phyloP scores from a whole-genome alignment of 768 basidiomycete species.

The Daedalea quercina region DNA sequence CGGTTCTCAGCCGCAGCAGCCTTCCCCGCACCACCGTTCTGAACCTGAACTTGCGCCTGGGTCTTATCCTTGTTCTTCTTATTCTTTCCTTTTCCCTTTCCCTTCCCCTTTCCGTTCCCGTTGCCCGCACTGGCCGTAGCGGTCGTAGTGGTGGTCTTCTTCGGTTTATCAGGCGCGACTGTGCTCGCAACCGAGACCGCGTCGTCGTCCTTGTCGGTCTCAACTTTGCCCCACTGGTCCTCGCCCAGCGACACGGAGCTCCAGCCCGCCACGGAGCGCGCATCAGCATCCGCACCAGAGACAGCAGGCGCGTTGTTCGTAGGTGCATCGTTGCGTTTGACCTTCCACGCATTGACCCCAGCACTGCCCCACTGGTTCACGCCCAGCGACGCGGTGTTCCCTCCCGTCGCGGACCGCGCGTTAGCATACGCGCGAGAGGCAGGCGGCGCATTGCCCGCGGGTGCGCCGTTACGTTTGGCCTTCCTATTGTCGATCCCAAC shows the following conservation, averaged over 20 bases:
- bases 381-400: background rate
- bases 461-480: too few species aligned
- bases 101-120: background rate
- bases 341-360: too few species aligned
- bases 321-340: too few species aligned
- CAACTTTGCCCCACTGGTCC: background rate
- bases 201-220: background rate
- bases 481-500: background rate
- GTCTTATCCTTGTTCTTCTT: background rate
- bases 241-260: background rate
- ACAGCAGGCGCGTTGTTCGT: too few species aligned
- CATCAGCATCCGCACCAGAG: too few species aligned
- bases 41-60: background rate
- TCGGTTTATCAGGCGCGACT: conserved; percentile 3
- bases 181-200: conserved; percentile 1
- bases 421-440: too few species aligned
- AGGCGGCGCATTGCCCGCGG: too few species aligned
- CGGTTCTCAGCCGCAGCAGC: background rate
- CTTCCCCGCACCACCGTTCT: background rate
- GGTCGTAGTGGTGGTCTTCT: background rate
- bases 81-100: background rate
- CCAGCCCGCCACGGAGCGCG: background rate
- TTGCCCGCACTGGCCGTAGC: background rate
- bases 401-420: background rate
- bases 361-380: background rate